These are phyloP conservation scores for Trichoderma virens DNA, from an alignment of 495 filamentous ascomycete species.

Conservation along the genomic window DNA sequence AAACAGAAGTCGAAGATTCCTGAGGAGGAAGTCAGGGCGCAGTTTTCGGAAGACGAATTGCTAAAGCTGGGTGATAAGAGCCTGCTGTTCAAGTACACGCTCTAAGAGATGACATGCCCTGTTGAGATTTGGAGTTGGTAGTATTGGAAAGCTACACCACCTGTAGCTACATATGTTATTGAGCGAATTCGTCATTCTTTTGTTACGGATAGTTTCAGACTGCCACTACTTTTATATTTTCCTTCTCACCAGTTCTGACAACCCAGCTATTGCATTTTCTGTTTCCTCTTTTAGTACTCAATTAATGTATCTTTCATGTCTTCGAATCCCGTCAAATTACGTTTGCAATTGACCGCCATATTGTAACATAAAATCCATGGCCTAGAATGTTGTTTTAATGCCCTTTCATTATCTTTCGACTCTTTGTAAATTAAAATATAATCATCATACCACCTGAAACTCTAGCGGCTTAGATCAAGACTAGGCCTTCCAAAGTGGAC, in stretches of 20 bases:
- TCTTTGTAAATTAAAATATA: not conserved
- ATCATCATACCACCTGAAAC: not conserved
- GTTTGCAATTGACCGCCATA: too few species aligned
- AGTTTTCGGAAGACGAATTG: conserved; percentile 29
- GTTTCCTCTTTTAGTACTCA: too few species aligned
- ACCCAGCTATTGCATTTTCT: too few species aligned
- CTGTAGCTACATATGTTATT: too few species aligned
- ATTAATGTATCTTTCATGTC: too few species aligned
- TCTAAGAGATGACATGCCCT: not conserved
- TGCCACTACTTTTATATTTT: too few species aligned
- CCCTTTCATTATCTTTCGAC: not conserved
- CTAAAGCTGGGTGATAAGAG: conserved; percentile 37
- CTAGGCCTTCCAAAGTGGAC: not conserved
- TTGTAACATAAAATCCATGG: too few species aligned
- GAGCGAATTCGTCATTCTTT: too few species aligned
- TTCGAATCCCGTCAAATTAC: not conserved
- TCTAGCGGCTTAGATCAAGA: not conserved
- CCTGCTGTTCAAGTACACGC: conserved; percentile 32
- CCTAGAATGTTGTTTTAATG: too few species aligned
- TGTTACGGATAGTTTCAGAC: too few species aligned
- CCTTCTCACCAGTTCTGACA: too few species aligned
- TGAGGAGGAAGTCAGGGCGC: conserved; percentile 26
- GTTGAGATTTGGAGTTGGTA: not conserved
- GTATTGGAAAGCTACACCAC: not conserved
- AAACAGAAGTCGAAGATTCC: conserved; percentile 18